Evolutionary conservation across 805 yeast genomes (phyloP), one percentile per base, ranked within the genome.

Genomic region (Myxozyma lipomycoides): DNA sequence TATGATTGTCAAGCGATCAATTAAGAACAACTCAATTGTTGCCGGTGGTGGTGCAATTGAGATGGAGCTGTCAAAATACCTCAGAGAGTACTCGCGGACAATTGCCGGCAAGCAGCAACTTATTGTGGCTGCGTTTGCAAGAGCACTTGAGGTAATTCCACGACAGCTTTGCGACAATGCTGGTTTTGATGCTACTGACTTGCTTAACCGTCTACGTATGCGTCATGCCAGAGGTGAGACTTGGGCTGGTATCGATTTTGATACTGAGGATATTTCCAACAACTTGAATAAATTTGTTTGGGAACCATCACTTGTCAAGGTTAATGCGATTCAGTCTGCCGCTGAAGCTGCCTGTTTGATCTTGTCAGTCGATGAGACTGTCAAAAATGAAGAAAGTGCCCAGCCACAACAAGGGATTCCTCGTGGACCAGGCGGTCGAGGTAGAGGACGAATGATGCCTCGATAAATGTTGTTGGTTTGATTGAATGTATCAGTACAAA

Each of bases 21-120:
- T 93, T 38, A 83, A 86, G 64, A 90, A 90, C 67, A 84, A 82
- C 64, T 73, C 79, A 25, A 82, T 93, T 60, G 98, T 93, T 51
- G 98, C 96, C 12, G 99, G 99, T 56, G 99, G 99, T 59, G 99
- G 99, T 58, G 99, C 99, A 32, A 84, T 89, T 58, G 98, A 93
- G 71, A 93, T 93, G 98, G 98, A 93, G 67, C 65, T 93, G 37
- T 89, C 97, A 35, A 87, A 81, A 67, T 81, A 85, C 67, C 76
- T 93, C 61, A 80, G 98, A 64, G 96, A 88, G 62, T 79, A 83
- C 64, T 82, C 97, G 22, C 83, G 84, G 64, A 78, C 87, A 18
- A 86, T 93, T 62, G 88, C 96, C 21, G 98, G 98, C 37, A 91
- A 93, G 70, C 96, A 91, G 71, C 99, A 93, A 73, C 74, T 93